phyloP scores from a whole-genome alignment of 495 filamentous ascomycete species.

The Aspergillus asperescens region DNA sequence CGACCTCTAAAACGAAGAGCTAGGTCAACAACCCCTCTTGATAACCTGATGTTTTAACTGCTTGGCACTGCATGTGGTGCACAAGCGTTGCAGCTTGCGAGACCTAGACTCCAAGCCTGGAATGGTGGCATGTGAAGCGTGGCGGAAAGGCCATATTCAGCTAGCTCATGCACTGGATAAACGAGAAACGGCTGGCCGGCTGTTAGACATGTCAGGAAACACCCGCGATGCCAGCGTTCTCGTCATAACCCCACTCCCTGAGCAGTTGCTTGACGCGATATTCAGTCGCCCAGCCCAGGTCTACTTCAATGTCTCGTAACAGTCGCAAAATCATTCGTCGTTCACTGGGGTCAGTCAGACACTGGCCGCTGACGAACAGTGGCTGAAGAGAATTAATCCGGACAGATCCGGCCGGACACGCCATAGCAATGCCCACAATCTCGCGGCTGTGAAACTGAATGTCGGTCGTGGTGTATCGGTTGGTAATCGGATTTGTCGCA shows the following conservation, averaged over 20 bases:
- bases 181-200: not conserved
- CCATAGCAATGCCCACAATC: conserved; percentile 53
- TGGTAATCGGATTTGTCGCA: conserved; percentile 44
- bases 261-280: conserved; percentile 54
- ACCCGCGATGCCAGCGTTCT: conserved; percentile 9
- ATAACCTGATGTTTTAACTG: not conserved
- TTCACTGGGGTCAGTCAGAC: conserved; percentile 47
- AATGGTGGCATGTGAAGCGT: not conserved
- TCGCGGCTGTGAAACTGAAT: conserved; percentile 53
- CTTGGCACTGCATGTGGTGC: not conserved
- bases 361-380: conserved; percentile 58
- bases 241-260: conserved; percentile 52
- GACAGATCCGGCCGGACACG: conserved; percentile 49
- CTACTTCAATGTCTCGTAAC: conserved; percentile 52
- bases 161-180: not conserved
- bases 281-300: conserved; percentile 60
- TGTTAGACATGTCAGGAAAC: conserved; percentile 7
- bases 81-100: not conserved
- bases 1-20: not conserved
- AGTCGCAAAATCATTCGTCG: conserved; percentile 47
- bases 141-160: not conserved
- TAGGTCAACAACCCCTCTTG: too few relatives aligned
- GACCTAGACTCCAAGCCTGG: not conserved
- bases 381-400: conserved; percentile 58
- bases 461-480: conserved; percentile 51